Conservation (phyloP, 177 flowering plant species). For the Vitis hybrid region DNA sequence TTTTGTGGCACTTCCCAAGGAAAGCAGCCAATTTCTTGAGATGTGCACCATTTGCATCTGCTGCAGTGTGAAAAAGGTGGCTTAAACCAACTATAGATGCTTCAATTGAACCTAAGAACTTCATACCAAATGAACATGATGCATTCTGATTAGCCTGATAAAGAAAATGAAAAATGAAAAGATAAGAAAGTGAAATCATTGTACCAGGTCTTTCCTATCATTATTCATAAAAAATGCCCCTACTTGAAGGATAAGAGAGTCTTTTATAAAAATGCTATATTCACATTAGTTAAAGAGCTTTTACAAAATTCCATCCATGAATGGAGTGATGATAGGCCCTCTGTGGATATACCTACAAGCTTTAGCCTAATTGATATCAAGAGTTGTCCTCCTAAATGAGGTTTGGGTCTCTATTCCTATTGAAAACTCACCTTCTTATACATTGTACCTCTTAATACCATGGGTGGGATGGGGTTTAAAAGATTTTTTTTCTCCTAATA, state of each 20-base stretch:
- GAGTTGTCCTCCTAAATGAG: background rate
- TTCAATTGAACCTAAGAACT: conserved; percentile 64
- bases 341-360: too few relatives aligned
- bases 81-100: conserved; percentile 81
- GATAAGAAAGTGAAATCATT: background rate
- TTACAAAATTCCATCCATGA: too few relatives aligned
- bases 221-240: background rate
- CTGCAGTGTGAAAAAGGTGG: conserved; percentile 60
- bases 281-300: background rate
- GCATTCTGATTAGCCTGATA: conserved; percentile 30
- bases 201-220: background rate
- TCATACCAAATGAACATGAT: conserved; percentile 19
- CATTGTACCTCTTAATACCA: too few relatives aligned
- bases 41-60: conserved; percentile 64
- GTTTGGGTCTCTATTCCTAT: too few relatives aligned
- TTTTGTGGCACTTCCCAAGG: conserved; percentile 46
- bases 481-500: too few relatives aligned
- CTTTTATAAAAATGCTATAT: too few relatives aligned
- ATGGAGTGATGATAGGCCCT: too few relatives aligned
- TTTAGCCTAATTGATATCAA: background rate
- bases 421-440: too few relatives aligned
- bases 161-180: background rate
- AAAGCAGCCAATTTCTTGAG: conserved; percentile 66
- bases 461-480: too few relatives aligned
- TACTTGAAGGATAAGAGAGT: background rate